Base-by-base conservation (phyloP, 2,329 filamentous ascomycete genomes). In the Acrocalymma vagum region DNA sequence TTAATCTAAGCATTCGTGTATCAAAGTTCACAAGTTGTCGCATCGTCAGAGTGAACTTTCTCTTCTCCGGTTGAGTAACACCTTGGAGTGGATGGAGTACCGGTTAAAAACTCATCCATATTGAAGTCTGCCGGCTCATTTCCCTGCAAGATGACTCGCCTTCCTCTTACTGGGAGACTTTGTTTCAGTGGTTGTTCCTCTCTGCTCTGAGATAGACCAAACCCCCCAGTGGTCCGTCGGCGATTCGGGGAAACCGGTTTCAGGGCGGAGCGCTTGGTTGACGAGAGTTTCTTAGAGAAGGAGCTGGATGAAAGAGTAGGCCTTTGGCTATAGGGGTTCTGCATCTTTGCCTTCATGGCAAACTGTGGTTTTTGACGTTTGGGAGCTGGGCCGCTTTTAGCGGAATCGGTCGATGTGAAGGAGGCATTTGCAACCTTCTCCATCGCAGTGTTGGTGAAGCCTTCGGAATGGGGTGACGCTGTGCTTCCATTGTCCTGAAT, bases 311-410 rank as follows among this genome's bases (percentile, higher is more conserved):
- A 20, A 1, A 42, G 15, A 7, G 27, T 38, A 9, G 51, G 34
- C 24, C 42, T 64, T 15, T 55, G 57, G 9, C 38, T 43, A 15
- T 58, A 55, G 2, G 68, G 56, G 28, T 62, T 65, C 13, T 59
- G 58, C 44, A 65, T 53, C 3, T 51, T 42, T 5, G 56, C 47
- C 29, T 63, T 67, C 47, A 63, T 66, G 1, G 67, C 54, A 4
- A 51, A 41, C 14, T 62, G 59, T 17, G 67, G 60, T 37, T 69
- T 72, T 1, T 63, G 45, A 11, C 75, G 69, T 48, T 78, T 78
- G 3, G 73, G 72, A 6, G 63, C 68, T 2, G 69, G 69, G 9
- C 58, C 57, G 21, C 33, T 43, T n/a, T 47, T 38, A 17, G 49
- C 53, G 14, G 53, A 53, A 15, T 42, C 38, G 3, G 46, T 50